Evolutionary conservation across 2,329 filamentous ascomycete species (phyloP).

Genomic region (Calonectria ilicicola): DNA sequence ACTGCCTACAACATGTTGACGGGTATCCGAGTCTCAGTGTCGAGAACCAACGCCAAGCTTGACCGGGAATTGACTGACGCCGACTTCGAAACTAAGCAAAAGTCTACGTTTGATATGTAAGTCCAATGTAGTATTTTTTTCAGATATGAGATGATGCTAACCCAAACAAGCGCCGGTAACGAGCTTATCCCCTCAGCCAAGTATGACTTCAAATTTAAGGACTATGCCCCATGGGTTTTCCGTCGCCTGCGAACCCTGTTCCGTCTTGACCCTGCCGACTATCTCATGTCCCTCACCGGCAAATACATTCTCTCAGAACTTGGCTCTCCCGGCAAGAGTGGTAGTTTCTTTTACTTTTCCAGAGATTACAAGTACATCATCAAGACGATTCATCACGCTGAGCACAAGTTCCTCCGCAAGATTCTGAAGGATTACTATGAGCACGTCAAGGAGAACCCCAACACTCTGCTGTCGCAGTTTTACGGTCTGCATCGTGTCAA

Average conservation of each 20-base stretch:
- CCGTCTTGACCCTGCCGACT: slow-evolving; percentile 94
- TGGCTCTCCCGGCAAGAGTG: slow-evolving; percentile 96
- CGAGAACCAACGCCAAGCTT: slow-evolving; percentile 95
- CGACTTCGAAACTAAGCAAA: slow-evolving; percentile 94
- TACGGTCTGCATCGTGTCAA: slow-evolving; percentile 98
- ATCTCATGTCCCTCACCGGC: slow-evolving; percentile 96
- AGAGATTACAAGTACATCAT: slow-evolving; percentile 99
- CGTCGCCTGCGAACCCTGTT: slow-evolving; percentile 90
- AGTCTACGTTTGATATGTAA: slow-evolving; percentile 98
- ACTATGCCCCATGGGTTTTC: slow-evolving; percentile 99
- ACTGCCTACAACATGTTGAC: slow-evolving; percentile 99
- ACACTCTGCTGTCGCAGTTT: slow-evolving; percentile 97
- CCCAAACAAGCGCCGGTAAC: slow-evolving; percentile 81
- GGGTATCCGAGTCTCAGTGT: slow-evolving; percentile 96
- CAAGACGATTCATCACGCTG: slow-evolving; percentile 97
- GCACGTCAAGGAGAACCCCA: slow-evolving; percentile 92
- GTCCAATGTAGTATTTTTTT: slow-evolving; percentile 44
- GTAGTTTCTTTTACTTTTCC: slow-evolving; percentile 99
- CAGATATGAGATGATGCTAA: slow-evolving; percentile 24
- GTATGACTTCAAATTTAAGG: slow-evolving; percentile 99
- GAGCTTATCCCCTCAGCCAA: slow-evolving; percentile 98
- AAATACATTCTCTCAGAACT: slow-evolving; percentile 99
- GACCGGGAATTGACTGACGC: slow-evolving; percentile 89
- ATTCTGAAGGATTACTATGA: slow-evolving; percentile 93
- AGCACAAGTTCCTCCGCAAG: slow-evolving; percentile 88